phyloP scores from a whole-genome alignment of 805 yeast species.

The Myxozyma kluyveri region DNA sequence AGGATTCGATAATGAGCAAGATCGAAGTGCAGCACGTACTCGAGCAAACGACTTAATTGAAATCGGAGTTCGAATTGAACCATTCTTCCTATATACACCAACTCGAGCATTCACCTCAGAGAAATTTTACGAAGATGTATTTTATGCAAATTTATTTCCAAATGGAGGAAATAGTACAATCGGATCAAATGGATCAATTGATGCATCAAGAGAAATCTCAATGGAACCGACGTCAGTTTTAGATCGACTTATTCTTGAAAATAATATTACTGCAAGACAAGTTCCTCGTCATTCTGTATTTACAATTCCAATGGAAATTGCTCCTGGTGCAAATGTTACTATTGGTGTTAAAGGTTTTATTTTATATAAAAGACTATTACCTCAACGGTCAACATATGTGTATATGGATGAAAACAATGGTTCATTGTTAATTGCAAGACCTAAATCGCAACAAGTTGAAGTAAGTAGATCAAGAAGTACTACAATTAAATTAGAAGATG shows the following conservation, averaged over 20 bases:
- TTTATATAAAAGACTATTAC: slow-evolving; percentile 54
- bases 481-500: neutral
- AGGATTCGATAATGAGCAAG: slow-evolving; percentile 40
- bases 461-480: neutral
- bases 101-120: slow-evolving; percentile 45
- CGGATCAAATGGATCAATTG: neutral
- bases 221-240: slow-evolving; percentile 26
- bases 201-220: slow-evolving; percentile 11
- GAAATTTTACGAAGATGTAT: slow-evolving; percentile 50
- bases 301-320: slow-evolving; percentile 43
- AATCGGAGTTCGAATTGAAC: slow-evolving; percentile 53
- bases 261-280: slow-evolving; percentile 54
- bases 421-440: slow-evolving; percentile 43
- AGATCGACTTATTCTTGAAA: slow-evolving; percentile 31
- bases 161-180: neutral
- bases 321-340: slow-evolving; percentile 52
- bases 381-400: slow-evolving; percentile 51
- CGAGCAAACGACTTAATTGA: slow-evolving; percentile 61
- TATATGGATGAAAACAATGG: slow-evolving; percentile 54
- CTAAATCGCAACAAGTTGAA: neutral
- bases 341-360: slow-evolving; percentile 73
- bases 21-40: slow-evolving; percentile 50
- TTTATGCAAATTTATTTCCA: slow-evolving; percentile 5
- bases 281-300: slow-evolving; percentile 65
- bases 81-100: slow-evolving; percentile 54